A percentile compares a stretch with the other conserved stretches of the same genome.
phyloP scores from a whole-genome alignment of 495 filamentous ascomycete species.

The Trichodelitschia bisporula region DNA sequence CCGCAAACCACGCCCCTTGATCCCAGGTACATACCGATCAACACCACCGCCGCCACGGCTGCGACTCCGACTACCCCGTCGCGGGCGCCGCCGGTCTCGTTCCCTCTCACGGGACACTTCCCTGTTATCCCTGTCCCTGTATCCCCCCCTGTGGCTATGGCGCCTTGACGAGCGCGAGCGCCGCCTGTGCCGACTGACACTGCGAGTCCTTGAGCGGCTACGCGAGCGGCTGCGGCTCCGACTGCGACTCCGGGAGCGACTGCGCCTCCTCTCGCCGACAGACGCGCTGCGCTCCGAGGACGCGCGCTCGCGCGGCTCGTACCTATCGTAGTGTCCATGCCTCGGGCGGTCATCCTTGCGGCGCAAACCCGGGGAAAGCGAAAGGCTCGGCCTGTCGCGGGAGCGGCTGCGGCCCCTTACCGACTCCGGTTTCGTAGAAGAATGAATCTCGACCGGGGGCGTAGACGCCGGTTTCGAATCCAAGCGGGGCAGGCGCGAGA shows the following conservation, averaged over 20 bases:
- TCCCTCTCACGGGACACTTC: no score
- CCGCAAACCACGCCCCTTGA: neutral
- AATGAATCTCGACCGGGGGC: conserved; percentile 7
- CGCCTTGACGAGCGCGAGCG: neutral
- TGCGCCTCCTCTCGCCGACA: neutral
- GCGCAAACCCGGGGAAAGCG: no score
- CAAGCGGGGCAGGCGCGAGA: conserved; percentile 5
- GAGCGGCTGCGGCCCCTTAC: no score
- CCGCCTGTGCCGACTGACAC: neutral
- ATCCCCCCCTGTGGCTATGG: neutral
- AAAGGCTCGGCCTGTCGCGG: no score
- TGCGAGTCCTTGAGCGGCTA: neutral
- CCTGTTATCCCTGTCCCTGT: no score
- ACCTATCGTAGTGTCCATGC: no score
- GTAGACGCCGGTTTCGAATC: conserved; percentile 1
- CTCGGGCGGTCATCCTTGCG: no score
- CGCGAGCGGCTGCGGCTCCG: neutral
- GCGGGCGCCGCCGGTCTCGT: neutral
- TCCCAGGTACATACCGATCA: neutral
- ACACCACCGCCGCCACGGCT: neutral
- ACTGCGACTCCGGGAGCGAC: neutral
- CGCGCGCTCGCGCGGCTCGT: neutral
- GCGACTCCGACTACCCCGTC: neutral
- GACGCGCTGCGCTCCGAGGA: neutral
- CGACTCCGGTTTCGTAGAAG: conserved; percentile 3